Evolutionary conservation across 257 asterid species (phyloP).

Genomic region (Eucommia ulmoides): DNA sequence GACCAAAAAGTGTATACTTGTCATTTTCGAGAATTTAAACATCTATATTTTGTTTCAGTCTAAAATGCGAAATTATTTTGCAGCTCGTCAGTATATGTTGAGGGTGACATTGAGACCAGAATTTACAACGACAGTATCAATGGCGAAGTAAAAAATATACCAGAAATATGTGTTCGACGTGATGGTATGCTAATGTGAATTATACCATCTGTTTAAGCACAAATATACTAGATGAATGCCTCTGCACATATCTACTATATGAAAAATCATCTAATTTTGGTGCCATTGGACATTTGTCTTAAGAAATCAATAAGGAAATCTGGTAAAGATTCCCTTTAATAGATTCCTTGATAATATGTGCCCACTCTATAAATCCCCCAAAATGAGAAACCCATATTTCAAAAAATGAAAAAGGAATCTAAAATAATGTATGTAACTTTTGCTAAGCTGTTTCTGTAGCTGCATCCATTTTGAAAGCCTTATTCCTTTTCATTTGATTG

Average conservation of each 20-base stretch:
- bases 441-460: too few relatives aligned
- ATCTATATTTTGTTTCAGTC: slow-evolving; percentile 10
- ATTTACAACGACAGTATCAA: slow-evolving; percentile 90
- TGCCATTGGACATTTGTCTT: not conserved
- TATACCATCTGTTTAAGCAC: not conserved
- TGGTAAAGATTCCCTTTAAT: too few relatives aligned
- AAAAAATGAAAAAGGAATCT: too few relatives aligned
- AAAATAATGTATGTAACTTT: too few relatives aligned
- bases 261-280: not conserved
- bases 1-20: slow-evolving; percentile 47
- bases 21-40: slow-evolving; percentile 1
- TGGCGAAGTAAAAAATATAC: slow-evolving; percentile 81
- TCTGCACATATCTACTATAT: not conserved
- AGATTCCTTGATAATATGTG: too few relatives aligned
- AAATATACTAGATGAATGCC: not conserved
- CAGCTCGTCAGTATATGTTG: slow-evolving; percentile 95
- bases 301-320: too few relatives aligned
- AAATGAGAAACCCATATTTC: too few relatives aligned
- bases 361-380: too few relatives aligned
- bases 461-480: too few relatives aligned
- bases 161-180: slow-evolving; percentile 90
- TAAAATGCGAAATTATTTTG: slow-evolving; percentile 19
- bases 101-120: slow-evolving; percentile 95
- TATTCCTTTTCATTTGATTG: too few relatives aligned
- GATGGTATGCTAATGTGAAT: slow-evolving; percentile 48